Evolutionary conservation across 495 filamentous ascomycete genomes (phyloP).

Genomic region (Echria macrotheca): DNA sequence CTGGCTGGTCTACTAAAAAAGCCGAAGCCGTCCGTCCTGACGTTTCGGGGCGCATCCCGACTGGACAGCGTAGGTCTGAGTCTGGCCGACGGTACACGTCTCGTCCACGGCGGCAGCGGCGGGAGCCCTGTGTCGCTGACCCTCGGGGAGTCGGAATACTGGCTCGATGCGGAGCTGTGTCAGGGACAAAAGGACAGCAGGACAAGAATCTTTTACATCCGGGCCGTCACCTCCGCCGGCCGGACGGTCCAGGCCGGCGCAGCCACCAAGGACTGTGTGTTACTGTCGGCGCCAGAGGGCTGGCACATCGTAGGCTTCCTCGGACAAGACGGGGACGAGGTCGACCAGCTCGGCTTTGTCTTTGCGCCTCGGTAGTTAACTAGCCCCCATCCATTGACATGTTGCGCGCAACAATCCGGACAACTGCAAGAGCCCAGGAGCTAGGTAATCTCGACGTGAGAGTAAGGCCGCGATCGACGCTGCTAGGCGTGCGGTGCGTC

Average conservation of each 20-base stretch:
- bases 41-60: constrained; percentile 44
- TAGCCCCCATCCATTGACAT: too few species aligned
- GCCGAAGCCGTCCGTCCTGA: constrained; percentile 32
- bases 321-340: constrained; percentile 52
- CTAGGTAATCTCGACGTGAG: too few species aligned
- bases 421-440: too few species aligned
- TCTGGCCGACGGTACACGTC: constrained; percentile 38
- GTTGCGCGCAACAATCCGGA: too few species aligned
- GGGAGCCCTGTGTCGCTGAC: constrained; percentile 40
- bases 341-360: constrained; percentile 56
- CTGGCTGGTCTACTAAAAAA: constrained; percentile 15
- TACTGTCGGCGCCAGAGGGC: constrained; percentile 44
- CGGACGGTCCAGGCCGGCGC: constrained; percentile 44
- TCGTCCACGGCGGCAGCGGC: constrained; percentile 53
- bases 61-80: constrained; percentile 48
- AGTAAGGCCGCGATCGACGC: too few species aligned
- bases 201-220: constrained; percentile 54
- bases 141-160: constrained; percentile 43
- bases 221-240: constrained; percentile 48
- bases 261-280: constrained; percentile 44
- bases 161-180: constrained; percentile 48
- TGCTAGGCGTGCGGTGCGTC: too few species aligned
- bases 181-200: constrained; percentile 42
- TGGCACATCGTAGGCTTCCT: constrained; percentile 55
- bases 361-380: constrained; percentile 40